Base-by-base conservation (phyloP, 2,329 filamentous ascomycete species). In the Septoria linicola region DNA sequence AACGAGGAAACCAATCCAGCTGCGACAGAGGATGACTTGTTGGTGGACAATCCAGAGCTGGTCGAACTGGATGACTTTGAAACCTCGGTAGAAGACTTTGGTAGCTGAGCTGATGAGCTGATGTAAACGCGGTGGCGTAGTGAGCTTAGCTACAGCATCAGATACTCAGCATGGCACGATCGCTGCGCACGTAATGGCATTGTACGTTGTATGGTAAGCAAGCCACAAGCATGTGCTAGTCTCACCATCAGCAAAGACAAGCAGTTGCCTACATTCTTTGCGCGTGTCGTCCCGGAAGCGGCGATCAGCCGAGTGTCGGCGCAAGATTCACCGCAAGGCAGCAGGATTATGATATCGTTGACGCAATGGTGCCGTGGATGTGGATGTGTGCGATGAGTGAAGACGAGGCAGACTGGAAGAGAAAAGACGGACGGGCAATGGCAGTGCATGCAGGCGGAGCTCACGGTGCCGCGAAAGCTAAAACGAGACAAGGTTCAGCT, bases 61-160 rank as follows among this genome's bases (percentile, higher is more conserved):
- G 34, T 45, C 19, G 56, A 59, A 31, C 27, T 56, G 10, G 53
- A 56, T 32, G 57, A 57, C 11, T 59, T 59, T 31, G 57, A 59
- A 30, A 37, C 21, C 32, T 51, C 37, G 20, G 51, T 59, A 40
- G 53, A 43, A 21, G 56, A 59, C 10, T 41, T 21, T 14, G 39
- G 20, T 19, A 20, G 35, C 17, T 39, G 35, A 39, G 35, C 35
- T 16, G 16, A 19, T n/a, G n/a, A n/a, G n/a, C n/a, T n/a, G 14
- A 21, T 21, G 23, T 27, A 10, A 5, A 27, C 35, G 35, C 17
- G 16, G 16, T 39, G 35, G 16, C 16, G 17, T 17, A 36, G n/a
- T n/a, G n/a, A n/a, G n/a, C n/a, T n/a, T 36, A 36, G 34, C 34
- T 36, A 16, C 14, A 36, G 34, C 34, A 36, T 16, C 8, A 4